phyloP scores from a whole-genome alignment of 2,329 filamentous ascomycete genomes.

The Arthrocladium fulminans region DNA sequence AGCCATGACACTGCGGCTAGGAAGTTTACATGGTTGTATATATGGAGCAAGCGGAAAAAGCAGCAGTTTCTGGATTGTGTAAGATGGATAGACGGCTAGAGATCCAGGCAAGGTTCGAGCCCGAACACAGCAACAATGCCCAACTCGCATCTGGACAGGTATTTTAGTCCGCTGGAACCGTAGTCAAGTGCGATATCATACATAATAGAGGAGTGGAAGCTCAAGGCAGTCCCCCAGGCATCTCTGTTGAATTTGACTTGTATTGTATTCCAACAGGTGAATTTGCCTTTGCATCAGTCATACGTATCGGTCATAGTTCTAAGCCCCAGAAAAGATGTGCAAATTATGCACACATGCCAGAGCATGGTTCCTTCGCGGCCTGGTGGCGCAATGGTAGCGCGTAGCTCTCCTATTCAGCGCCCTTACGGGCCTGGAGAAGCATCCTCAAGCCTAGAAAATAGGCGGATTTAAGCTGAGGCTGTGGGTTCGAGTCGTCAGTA shows the following conservation, averaged over 20 bases:
- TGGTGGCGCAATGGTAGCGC: conserved; percentile 26
- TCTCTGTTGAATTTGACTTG: no score
- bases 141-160: no score
- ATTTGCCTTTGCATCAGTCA: no score
- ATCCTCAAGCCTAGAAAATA: conserved; percentile 2
- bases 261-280: no score
- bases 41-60: neutral
- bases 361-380: conserved; percentile 5
- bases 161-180: no score
- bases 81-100: neutral
- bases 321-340: neutral
- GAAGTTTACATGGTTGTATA: neutral
- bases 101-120: neutral
- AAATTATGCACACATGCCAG: conserved; percentile 2
- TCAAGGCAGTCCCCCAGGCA: no score
- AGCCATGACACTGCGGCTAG: conserved; percentile 12
- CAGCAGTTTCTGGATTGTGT: no score
- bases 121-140: neutral
- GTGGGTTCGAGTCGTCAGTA: conserved; percentile 8
- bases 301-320: no score
- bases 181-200: no score
- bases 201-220: no score
- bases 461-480: conserved; percentile 7
- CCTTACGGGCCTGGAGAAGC: no score
- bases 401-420: conserved; percentile 25